Conservation (phyloP, 306 rosid species). For the Adenanthera pavonina region DNA sequence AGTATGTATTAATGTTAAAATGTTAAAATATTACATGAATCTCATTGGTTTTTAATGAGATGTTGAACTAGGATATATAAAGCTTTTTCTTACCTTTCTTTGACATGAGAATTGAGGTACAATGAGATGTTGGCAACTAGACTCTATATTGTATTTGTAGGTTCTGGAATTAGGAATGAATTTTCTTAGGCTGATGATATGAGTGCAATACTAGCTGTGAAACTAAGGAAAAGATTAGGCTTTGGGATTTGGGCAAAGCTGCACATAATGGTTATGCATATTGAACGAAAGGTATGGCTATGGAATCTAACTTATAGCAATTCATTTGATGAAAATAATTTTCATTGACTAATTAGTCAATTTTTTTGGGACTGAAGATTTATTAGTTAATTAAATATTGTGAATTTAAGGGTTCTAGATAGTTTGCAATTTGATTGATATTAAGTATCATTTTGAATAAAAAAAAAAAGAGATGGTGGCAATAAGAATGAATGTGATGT, state of each 20-base stretch:
- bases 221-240: slow-evolving; percentile 91
- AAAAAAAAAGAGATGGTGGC: slow-evolving; percentile 9
- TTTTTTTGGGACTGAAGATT: too few relatives aligned
- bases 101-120: slow-evolving; percentile 30
- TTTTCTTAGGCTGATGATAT: slow-evolving; percentile 96
- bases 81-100: background rate
- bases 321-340: slow-evolving; percentile 16
- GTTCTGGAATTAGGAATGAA: slow-evolving; percentile 96
- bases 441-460: background rate
- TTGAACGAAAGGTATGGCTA: slow-evolving; percentile 88
- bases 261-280: slow-evolving; percentile 94
- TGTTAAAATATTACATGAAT: slow-evolving; percentile 18
- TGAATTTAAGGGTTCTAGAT: slow-evolving; percentile 22
- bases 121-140: slow-evolving; percentile 32
- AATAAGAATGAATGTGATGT: background rate
- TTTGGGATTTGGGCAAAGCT: slow-evolving; percentile 91
- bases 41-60: background rate
- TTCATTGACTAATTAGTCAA: background rate
- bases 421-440: slow-evolving; percentile 11
- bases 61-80: background rate
- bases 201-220: slow-evolving; percentile 92
- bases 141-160: slow-evolving; percentile 49
- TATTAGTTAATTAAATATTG: too few relatives aligned
- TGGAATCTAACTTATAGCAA: slow-evolving; percentile 13
- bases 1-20: slow-evolving; percentile 13